Conservation (phyloP, 805 yeast genomes). For the Clavispora fructus region DNA sequence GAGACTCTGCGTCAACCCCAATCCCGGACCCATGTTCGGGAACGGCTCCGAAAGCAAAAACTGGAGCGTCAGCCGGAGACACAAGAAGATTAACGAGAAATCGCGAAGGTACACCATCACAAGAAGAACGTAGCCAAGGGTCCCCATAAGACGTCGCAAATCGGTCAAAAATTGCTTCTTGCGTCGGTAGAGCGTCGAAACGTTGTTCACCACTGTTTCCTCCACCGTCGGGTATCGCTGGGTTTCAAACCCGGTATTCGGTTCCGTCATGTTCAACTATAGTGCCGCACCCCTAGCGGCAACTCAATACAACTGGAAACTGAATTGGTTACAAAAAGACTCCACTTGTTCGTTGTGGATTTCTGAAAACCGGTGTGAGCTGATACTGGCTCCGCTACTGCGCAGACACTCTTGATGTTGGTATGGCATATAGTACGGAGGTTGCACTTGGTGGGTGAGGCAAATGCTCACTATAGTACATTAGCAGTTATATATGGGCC, state of each 20-base stretch:
- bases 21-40: conserved; percentile 13
- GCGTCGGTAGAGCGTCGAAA: conserved; percentile 36
- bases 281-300: neutral
- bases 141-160: conserved; percentile 27
- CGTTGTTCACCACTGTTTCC: conserved; percentile 38
- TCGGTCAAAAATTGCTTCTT: conserved; percentile 35
- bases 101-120: conserved; percentile 38
- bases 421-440: neutral
- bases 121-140: conserved; percentile 32
- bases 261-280: neutral
- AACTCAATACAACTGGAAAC: neutral
- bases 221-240: conserved; percentile 31
- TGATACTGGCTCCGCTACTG: too few relatives aligned
- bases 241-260: conserved; percentile 17
- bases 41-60: conserved; percentile 26
- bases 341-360: too few relatives aligned
- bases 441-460: neutral
- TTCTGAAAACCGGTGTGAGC: too few relatives aligned
- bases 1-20: neutral
- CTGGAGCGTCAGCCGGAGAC: conserved; percentile 23
- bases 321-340: too few relatives aligned
- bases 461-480: neutral
- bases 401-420: neutral
- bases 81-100: conserved; percentile 28
- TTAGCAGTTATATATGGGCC: neutral